These are phyloP conservation scores for Ceratocystiopsis brevicomis DNA, from an alignment of 2,329 filamentous ascomycete species.

Conservation along the genomic window DNA sequence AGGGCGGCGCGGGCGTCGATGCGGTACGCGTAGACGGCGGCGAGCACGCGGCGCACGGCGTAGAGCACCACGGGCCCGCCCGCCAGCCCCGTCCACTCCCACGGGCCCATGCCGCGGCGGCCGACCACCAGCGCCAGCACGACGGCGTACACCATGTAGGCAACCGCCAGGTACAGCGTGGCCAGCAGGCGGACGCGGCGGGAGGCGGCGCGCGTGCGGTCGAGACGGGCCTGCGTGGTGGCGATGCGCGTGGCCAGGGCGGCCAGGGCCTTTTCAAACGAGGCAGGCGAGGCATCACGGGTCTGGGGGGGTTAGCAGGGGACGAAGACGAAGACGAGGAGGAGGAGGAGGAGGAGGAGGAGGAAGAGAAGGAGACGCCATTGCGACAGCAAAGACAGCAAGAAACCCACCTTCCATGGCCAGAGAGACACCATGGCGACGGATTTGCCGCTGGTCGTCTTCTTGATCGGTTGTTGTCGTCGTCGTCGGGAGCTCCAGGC, in stretches of 20 bases:
- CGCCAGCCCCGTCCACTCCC: conserved; percentile 61
- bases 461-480: too few species aligned
- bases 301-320: conserved; percentile 30
- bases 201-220: conserved; percentile 50
- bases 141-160: conserved; percentile 71
- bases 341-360: too few species aligned
- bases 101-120: conserved; percentile 53
- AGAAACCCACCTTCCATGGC: conserved; percentile 9
- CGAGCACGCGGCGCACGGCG: conserved; percentile 43
- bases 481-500: too few species aligned
- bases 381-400: background rate
- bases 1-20: conserved; percentile 49
- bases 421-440: conserved; percentile 15
- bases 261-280: conserved; percentile 82
- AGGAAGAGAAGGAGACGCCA: background rate
- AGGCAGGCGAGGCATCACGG: conserved; percentile 65
- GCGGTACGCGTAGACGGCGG: conserved; percentile 63
- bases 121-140: conserved; percentile 73
- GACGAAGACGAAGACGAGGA: background rate
- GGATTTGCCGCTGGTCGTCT: too few species aligned
- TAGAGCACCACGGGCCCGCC: conserved; percentile 77
- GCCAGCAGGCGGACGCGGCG: conserved; percentile 68
- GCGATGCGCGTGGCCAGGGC: conserved; percentile 68
- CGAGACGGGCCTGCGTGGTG: conserved; percentile 52
- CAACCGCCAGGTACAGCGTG: conserved; percentile 80